Percentiles rank a stretch among this genome's conserved stretches.
Conservation (phyloP, 163 green algal species). For the Scenedesmus sp. region DNA sequence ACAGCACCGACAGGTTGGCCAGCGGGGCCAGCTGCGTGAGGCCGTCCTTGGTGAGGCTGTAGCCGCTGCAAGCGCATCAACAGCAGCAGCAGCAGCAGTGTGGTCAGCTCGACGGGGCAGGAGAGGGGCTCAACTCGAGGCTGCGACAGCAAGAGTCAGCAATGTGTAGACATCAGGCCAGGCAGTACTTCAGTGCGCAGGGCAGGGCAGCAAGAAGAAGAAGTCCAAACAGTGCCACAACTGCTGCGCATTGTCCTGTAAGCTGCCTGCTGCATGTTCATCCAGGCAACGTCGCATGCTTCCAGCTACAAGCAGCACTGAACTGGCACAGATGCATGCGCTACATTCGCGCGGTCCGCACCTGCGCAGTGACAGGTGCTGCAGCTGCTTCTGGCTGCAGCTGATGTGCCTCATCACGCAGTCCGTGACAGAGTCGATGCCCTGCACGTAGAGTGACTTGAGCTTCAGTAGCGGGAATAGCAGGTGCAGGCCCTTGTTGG, state of each 20-base stretch:
- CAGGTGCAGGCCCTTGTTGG: conserved; percentile 51
- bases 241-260: background rate
- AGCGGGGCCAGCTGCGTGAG: conserved; percentile 15
- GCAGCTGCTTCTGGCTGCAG: conserved; percentile 48
- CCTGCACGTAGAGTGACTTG: conserved; percentile 36
- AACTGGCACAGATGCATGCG: background rate
- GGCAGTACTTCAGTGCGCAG: too few relatives aligned
- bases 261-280: background rate
- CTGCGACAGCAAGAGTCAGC: too few relatives aligned
- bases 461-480: conserved; percentile 47
- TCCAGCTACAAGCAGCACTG: too few relatives aligned
- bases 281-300: background rate
- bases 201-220: too few relatives aligned
- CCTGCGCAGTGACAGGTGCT: conserved; percentile 46
- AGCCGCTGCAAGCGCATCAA: conserved; percentile 9
- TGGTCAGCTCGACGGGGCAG: too few relatives aligned
- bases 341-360: background rate
- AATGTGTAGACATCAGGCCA: too few relatives aligned
- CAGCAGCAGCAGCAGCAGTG: too few relatives aligned
- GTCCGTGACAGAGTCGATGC: conserved; percentile 52
- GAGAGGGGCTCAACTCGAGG: too few relatives aligned
- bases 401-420: conserved; percentile 43
- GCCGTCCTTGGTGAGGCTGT: conserved; percentile 34
- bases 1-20: conserved; percentile 49
- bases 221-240: background rate